Evolutionary conservation across 2,329 filamentous ascomycete species (phyloP), one percentile per base, ranked within the genome.

Genomic region (Xylaria sp.): DNA sequence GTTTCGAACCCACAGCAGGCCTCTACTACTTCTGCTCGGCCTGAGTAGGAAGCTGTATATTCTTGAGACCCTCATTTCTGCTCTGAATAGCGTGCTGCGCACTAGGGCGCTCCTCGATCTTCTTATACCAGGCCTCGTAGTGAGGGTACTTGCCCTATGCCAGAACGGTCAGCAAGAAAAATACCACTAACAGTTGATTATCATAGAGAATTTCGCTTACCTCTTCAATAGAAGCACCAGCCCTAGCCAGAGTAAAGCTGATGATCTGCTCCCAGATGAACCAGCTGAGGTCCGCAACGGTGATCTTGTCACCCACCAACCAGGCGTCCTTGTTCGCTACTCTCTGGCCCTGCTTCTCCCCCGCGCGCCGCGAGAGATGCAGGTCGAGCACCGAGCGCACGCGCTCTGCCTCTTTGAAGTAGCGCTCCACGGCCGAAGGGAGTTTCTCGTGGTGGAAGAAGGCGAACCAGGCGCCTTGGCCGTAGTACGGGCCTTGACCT

Each of bases 401-500:
- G 58, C 84, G 83, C 46, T 78, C 77, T 43, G 82, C 75, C 71
- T 86, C 84, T 20, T 79, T 79, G 23, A 73, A 64, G 72, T 85
- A 86, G 12, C 84, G 80, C 15, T 83, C 80, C 28, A 82, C 76
- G 4, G 82, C 84, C n/a, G 79, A 80, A 0, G 76, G 78, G 15
- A 85, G 52, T 68, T 81, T 82, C 68, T 86, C 83, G 0, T 74
- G 75, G 73, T 85, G 81, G 67, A 80, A 81, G 10, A 67, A 15
- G 20, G 56, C 72, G 75, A 83, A 85, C 83, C 82, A 86, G 33
- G 75, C 77, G 0, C 75, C 75, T 72, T 86, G 83, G 20, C 84
- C 85, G 67, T 81, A 85, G 74, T 86, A 86, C 0, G 83, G 84
- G 1, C 83, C 84, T 70, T 86, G 84, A n/a, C 69, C 69, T 70